Percentiles rank a stretch among this genome's conserved stretches.
Conservation (phyloP, 2,329 filamentous ascomycete species). For the Claviceps lovelessii region DNA sequence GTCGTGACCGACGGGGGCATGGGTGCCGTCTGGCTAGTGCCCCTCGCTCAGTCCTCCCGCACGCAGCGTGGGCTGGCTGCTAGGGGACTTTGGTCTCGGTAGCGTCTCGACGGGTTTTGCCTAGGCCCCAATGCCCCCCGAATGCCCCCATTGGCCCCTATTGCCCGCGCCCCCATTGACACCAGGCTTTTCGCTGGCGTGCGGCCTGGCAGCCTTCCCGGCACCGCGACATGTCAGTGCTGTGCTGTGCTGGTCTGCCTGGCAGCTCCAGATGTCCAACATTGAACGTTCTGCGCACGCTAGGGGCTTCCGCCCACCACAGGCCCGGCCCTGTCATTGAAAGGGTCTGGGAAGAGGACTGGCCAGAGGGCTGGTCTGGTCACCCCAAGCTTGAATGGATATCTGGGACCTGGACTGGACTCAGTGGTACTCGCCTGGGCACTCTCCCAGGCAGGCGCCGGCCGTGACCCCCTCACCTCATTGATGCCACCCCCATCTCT, state of each 20-base stretch:
- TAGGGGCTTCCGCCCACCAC: background rate
- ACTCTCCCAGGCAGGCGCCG: slow-evolving; percentile 4
- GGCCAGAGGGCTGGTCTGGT: no score
- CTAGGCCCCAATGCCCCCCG: background rate
- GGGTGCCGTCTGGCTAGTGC: background rate
- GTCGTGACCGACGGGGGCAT: background rate
- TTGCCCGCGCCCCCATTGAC: background rate
- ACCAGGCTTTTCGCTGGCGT: background rate
- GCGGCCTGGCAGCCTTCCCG: background rate
- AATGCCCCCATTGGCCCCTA: no score
- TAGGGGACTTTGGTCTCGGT: background rate
- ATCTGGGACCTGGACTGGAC: background rate
- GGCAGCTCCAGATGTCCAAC: no score
- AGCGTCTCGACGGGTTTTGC: background rate
- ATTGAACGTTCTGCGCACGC: background rate
- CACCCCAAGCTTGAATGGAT: background rate
- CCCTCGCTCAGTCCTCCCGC: slow-evolving; percentile 2
- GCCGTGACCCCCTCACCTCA: slow-evolving; percentile 1
- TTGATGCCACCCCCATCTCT: no score
- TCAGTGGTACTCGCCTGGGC: background rate
- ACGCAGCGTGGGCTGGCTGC: background rate
- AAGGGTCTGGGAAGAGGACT: no score
- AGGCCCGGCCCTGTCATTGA: no score
- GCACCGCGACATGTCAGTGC: background rate
- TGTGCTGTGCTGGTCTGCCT: no score